Evolutionary conservation across 2,329 filamentous ascomycete species (phyloP).

Genomic region (Curvularia hawaiiensis): DNA sequence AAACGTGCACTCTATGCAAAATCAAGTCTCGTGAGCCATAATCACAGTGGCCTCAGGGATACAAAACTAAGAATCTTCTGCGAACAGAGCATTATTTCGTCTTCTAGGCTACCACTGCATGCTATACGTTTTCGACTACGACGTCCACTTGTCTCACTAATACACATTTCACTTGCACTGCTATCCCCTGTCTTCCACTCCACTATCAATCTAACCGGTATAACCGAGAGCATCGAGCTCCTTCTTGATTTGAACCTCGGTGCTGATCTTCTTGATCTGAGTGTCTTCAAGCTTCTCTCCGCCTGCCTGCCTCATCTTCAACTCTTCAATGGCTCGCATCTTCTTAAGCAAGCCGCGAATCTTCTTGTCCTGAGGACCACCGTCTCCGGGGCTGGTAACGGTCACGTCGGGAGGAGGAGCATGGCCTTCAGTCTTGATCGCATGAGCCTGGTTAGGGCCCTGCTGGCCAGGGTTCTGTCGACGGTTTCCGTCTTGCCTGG

Average conservation of each 20-base stretch:
- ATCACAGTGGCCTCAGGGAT: not conserved
- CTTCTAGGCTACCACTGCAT: not conserved
- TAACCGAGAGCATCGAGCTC: slow-evolving; percentile 72
- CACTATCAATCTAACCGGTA: slow-evolving; percentile 22
- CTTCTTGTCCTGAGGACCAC: slow-evolving; percentile 88
- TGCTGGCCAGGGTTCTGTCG: slow-evolving; percentile 34
- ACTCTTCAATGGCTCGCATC: slow-evolving; percentile 93
- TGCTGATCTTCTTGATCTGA: slow-evolving; percentile 97
- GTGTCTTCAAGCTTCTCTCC: slow-evolving; percentile 98
- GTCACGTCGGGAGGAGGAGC: slow-evolving; percentile 55
- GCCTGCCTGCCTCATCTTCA: slow-evolving; percentile 93
- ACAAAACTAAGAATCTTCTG: not conserved
- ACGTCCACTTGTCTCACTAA: not conserved
- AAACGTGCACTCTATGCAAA: not conserved
- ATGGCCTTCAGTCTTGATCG: slow-evolving; percentile 42
- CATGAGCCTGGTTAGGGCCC: slow-evolving; percentile 23
- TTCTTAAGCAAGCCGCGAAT: slow-evolving; percentile 93
- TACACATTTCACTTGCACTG: not conserved
- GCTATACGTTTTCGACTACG: not conserved
- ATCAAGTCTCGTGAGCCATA: not conserved
- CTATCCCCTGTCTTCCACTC: not conserved
- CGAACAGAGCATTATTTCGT: not conserved
- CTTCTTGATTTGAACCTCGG: slow-evolving; percentile 80
- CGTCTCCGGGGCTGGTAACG: slow-evolving; percentile 59
- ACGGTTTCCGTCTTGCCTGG: slow-evolving; percentile 35